phyloP scores from a whole-genome alignment of 2,329 filamentous ascomycete genomes.

The Aspergillus pseudoviridinutans region DNA sequence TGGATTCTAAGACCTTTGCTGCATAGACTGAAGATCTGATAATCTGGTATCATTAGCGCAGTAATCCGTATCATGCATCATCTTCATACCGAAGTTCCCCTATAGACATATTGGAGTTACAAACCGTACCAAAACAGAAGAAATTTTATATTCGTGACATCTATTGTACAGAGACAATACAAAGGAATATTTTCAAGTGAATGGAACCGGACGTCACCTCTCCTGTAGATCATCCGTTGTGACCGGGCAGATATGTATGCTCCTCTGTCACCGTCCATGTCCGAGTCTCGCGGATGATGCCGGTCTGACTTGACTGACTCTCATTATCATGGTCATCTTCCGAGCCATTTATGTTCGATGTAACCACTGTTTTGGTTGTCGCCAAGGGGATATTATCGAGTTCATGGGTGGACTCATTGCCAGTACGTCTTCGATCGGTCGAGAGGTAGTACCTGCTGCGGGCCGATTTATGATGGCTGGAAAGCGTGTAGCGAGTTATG shows the following conservation, averaged over 20 bases:
- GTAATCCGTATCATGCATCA: background rate
- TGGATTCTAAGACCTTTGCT: too few relatives aligned
- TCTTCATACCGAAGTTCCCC: background rate
- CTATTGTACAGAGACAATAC: background rate
- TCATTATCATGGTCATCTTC: slow-evolving; percentile 17
- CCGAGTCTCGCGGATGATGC: slow-evolving; percentile 25
- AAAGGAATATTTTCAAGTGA: background rate
- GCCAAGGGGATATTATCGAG: slow-evolving; percentile 9
- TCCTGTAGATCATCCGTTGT: background rate
- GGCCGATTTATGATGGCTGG: background rate
- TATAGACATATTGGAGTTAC: background rate
- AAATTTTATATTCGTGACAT: background rate
- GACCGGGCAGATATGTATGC: background rate
- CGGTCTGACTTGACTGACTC: slow-evolving; percentile 23
- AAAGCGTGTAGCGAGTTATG: slow-evolving; percentile 7
- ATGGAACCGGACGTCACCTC: background rate
- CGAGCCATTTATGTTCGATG: slow-evolving; percentile 6
- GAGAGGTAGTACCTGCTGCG: slow-evolving; percentile 5
- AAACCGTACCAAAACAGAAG: background rate
- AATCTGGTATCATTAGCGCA: background rate
- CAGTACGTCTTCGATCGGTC: background rate
- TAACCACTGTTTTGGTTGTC: slow-evolving; percentile 11
- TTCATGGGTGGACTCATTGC: slow-evolving; percentile 12
- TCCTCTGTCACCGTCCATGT: slow-evolving; percentile 22
- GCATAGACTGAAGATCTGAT: too few relatives aligned